A percentile compares a stretch with the other conserved stretches of the same genome.
Evolutionary conservation across 192 early-diverging fungal genomes (phyloP).

Genomic region (Entomortierella lignicola): DNA sequence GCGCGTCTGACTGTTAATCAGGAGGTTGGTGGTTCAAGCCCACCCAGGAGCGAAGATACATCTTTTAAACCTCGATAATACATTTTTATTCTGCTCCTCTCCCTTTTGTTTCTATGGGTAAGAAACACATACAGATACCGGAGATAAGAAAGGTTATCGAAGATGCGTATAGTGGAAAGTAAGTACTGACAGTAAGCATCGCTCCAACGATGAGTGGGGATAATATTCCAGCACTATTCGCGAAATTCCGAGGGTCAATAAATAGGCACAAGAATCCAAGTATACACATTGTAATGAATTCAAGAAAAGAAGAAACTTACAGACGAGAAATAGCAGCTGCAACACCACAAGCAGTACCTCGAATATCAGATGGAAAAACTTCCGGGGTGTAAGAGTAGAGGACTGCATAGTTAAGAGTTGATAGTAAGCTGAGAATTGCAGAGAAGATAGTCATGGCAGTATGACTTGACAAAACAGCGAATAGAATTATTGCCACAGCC

Average conservation of each 20-base stretch:
- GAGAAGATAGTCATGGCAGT: constrained; percentile 71
- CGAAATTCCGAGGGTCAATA: background rate
- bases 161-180: constrained; percentile 75
- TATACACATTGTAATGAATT: background rate
- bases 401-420: constrained; percentile 85
- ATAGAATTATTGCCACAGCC: constrained; percentile 72
- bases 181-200: constrained; percentile 66
- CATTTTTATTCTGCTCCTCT: constrained; percentile 33
- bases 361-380: constrained; percentile 79
- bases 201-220: constrained; percentile 80
- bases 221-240: constrained; percentile 69
- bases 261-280: background rate
- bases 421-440: constrained; percentile 70
- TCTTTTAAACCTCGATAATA: background rate
- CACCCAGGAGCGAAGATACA: constrained; percentile 60
- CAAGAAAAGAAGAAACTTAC: constrained; percentile 22
- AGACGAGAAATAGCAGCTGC: constrained; percentile 81
- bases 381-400: constrained; percentile 92
- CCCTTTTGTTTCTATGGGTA: constrained; percentile 79
- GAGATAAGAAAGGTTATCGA: constrained; percentile 66
- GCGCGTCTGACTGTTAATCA: constrained; percentile 73
- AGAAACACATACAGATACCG: constrained; percentile 69
- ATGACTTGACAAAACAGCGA: constrained; percentile 67
- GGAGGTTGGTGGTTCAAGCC: constrained; percentile 74
- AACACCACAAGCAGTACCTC: constrained; percentile 85